Percentiles rank a stretch among this genome's conserved stretches.
These are phyloP conservation scores for Hemileccinum impolitum DNA, from an alignment of 768 basidiomycete species.

Conservation along the genomic window DNA sequence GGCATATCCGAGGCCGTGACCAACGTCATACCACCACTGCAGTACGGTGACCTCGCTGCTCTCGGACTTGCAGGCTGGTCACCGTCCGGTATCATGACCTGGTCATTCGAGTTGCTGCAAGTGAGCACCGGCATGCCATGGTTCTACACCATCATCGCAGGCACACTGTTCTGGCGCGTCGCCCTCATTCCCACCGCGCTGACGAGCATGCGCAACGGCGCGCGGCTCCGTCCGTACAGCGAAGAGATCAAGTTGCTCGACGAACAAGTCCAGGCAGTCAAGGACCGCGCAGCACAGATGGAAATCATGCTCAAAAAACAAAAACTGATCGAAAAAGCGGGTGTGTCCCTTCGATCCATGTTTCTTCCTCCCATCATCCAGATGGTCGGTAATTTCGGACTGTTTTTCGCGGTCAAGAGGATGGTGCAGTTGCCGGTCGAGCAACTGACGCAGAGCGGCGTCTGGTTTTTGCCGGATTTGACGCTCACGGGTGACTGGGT, in stretches of 20 bases:
- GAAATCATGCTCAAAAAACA: constrained; percentile 43
- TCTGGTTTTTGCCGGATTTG: constrained; percentile 72
- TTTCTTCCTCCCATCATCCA: constrained; percentile 63
- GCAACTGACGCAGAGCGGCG: constrained; percentile 75
- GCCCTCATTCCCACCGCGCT: constrained; percentile 60
- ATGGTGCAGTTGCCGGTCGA: constrained; percentile 70
- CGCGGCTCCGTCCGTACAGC: constrained; percentile 36
- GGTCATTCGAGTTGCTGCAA: constrained; percentile 65
- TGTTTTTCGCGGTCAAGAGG: constrained; percentile 78
- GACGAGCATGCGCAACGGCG: constrained; percentile 51
- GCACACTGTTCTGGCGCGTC: constrained; percentile 59
- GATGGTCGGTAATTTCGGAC: constrained; percentile 68
- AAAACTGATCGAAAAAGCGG: constrained; percentile 58
- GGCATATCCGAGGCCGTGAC: constrained; percentile 19
- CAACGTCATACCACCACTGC: constrained; percentile 44
- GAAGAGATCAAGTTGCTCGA: constrained; percentile 53
- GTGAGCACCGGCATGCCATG: constrained; percentile 72
- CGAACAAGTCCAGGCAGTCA: constrained; percentile 33
- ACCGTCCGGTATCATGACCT: constrained; percentile 61
- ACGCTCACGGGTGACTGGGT: constrained; percentile 77
- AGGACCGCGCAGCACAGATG: constrained; percentile 42
- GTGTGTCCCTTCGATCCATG: constrained; percentile 56
- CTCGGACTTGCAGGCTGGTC: constrained; percentile 65
- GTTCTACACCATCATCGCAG: constrained; percentile 77
- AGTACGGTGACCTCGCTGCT: constrained; percentile 69